Conservation (phyloP, 2,329 filamentous ascomycete genomes). For the Aaosphaeria arxii region DNA sequence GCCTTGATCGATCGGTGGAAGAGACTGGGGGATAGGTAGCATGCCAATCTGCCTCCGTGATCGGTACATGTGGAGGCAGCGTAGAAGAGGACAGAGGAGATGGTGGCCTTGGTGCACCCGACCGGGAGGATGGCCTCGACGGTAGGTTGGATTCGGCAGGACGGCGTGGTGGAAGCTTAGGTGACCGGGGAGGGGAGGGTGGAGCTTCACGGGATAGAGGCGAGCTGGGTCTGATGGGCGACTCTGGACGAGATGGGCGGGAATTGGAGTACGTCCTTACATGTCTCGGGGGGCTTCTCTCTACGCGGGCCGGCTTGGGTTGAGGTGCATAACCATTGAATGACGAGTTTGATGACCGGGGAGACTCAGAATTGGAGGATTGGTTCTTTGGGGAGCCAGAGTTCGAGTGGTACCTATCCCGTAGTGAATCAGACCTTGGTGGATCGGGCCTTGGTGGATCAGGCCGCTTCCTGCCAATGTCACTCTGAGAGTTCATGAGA, state of each 20-base stretch:
- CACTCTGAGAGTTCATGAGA: conserved; percentile 16
- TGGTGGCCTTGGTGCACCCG: conserved; percentile 16
- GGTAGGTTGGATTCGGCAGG: conserved; percentile 21
- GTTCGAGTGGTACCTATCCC: conserved; percentile 4
- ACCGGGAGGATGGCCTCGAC: conserved; percentile 28
- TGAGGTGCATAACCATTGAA: conserved; percentile 11
- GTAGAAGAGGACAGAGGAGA: conserved; percentile 25
- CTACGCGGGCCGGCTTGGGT: conserved; percentile 15
- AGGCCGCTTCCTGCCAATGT: conserved; percentile 12
- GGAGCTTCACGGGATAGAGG: conserved; percentile 16
- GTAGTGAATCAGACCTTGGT: conserved; percentile 11
- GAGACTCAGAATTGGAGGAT: conserved; percentile 23
- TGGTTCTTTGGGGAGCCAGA: conserved; percentile 23
- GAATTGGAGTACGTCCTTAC: conserved; percentile 9
- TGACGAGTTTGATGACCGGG: conserved; percentile 30
- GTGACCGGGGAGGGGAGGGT: conserved; percentile 23
- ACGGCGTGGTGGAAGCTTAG: conserved; percentile 23
- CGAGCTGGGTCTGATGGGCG: conserved; percentile 22
- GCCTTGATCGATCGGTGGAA: conserved; percentile 20
- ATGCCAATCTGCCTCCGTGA: conserved; percentile 28
- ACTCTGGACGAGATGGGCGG: conserved; percentile 16
- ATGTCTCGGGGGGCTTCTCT: conserved; percentile 12
- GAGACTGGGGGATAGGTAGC: conserved; percentile 26
- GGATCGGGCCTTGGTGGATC: conserved; percentile 12
- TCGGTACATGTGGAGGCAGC: conserved; percentile 14